Base-by-base conservation (phyloP, 2,329 filamentous ascomycete species). In the Aspergillus aculeatus region DNA sequence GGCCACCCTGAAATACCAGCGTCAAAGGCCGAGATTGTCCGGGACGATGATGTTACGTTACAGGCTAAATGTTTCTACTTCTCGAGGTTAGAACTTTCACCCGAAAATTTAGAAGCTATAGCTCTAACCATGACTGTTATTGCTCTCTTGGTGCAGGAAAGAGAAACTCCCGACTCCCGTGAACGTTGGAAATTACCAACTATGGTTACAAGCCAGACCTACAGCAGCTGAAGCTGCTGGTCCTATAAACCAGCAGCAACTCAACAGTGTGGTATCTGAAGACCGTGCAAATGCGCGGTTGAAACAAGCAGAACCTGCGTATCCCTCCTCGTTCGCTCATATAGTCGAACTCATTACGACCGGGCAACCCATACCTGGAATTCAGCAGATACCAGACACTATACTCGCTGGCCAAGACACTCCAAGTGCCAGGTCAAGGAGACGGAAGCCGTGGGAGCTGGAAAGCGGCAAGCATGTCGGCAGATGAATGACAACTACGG, bases 341-440 rank as follows among this genome's bases (percentile, higher is more conserved):
- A 92, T 97, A 62, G 88, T 96, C 57, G 89, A 91, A 69, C 84
- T 96, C 57, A 90, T 97, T 56, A 90, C 91, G 24, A 88, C 86
- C 29, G 92, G 92, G 56, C 87, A 91, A 67, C 88, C 90, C 0
- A 89, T 97, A 48, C 92, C 92, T 1, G 93, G 93, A 0, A 96
- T 97, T 69, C 87, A 88, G 66, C 86, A 96, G 64, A 94, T 97
- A 56, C 92, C 93, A 4, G 85, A 91, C 66, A 95, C 89, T 0
- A 81, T 96, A 5, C 81, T 93, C 21, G 82, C 86, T 56, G 89
- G 89, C 4, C 84, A 91, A 61, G 88, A 89, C 61, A 84, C 83
- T 23, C 73, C 80, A 53, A 80, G 81, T 56, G 79, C 78, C n/a
- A 81, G 80, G 23, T 70, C 78, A n/a, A 80, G 75, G 66, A 80